Evolutionary conservation across 495 filamentous ascomycete species (phyloP), one percentile per base, ranked within the genome.

Genomic region (Xylaria flabelliformis): DNA sequence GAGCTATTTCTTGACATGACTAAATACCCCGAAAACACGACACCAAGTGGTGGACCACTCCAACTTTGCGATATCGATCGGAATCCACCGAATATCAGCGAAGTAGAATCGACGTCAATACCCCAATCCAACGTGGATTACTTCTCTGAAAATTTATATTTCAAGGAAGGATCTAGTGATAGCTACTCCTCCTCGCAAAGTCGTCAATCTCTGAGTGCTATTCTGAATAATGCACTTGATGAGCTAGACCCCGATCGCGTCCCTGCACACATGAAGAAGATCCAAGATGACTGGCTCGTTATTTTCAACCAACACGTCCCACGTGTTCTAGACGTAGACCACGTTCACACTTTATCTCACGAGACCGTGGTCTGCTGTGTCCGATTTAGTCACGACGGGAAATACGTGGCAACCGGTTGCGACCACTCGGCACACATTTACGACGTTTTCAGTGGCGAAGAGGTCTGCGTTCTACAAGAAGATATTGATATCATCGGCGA

Each of bases 311-410:
- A 93, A 55, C 86, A 90, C 63, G 91, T 96, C 50, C 92, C 91
- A 67, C 92, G 94, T 61, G 88, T 93, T 44, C 85, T 97, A 62
- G 94, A 97, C 77, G 92, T 97, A 41, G 93, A 96, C 70, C 85
- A 96, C 32, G 89, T 95, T 21, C 93, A 96, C 79, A 94, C 92
- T 24, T 85, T 97, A 19, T 86, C 88, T 70, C 94, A 97, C 75
- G 93, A 97, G 74, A 96, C 93, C 72, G 93, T 95, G 53, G 94
- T 97, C 3, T 95, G 93, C 85, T 97, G 94, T 80, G 94, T 97
- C 29, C 85, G 94, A 64, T 97, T 97, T 81, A 97, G 94, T 78
- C 87, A 90, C 63, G 94, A 97, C 76, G 94, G 94, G 74, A 93
- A 93, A 79, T 95, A 92, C 76, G 90, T 97, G 64, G 94, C 94